Base-by-base conservation (phyloP, 2,329 filamentous ascomycete genomes). In the Xylariales sp. region DNA sequence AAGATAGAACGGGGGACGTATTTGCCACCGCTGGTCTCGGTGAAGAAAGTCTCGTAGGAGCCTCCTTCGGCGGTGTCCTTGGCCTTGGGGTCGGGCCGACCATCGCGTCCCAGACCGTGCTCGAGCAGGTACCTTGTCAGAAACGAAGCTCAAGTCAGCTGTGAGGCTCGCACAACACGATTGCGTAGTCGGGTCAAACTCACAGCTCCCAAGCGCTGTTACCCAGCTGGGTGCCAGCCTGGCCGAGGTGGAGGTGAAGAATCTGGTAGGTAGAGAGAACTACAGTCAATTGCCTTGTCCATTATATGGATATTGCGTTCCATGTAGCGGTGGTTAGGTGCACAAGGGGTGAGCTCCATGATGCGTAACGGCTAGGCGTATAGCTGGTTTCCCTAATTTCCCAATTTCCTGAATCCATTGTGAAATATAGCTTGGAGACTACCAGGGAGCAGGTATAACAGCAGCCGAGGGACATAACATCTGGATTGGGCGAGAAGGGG, bases 201-300 rank as follows among this genome's bases (percentile, higher is more conserved):
- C 76, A 85, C 81, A 85, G 79, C 67, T 85, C 81, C 81, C 81
- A 85, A 53, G 82, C 81, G 60, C 78, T 82, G 72, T 84, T 84
- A 58, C 81, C 82, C 48, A 85, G 78, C 76, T 85, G 81, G 59
- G 73, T 78, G 67, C 81, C 82, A 67, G 82, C 81, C 72, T 85
- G 76, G 62, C 76, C 76, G 54, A 80, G 62, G 60, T 81, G 76
- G 59, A 81, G 66, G 65, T 81, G 76, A 65, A 80, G 69, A 64
- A 81, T 72, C 76, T 80, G 45, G 29, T 30, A 10, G 38, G 40
- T 43, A 41, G 23, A 37, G 34, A 41, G 39, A 23, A 27, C 45
- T 17, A 47, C 8, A 15, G 14, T 30, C 7, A 16, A 30, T 15
- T 30, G 28, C 7, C 8, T 10, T 15, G 28, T 7, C 8, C 28